Conservation (phyloP, 306 rosid genomes). For the Glycyrrhiza uralensis region DNA sequence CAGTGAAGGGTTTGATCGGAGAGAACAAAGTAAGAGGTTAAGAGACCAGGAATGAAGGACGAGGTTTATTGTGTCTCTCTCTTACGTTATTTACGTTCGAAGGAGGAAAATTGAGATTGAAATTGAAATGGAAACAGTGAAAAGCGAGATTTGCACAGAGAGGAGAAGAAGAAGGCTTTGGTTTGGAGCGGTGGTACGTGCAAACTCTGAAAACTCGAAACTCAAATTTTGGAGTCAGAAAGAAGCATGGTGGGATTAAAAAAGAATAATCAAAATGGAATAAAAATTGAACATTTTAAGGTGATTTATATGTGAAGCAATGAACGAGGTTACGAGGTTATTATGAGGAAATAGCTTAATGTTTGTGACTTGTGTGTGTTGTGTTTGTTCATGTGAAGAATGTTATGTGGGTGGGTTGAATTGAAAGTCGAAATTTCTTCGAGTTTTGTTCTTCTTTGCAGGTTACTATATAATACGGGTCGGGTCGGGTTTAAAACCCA, state of each 20-base stretch:
- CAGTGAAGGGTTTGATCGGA: slow-evolving; percentile 36
- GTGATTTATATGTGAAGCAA: neutral
- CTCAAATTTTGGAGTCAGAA: slow-evolving; percentile 6
- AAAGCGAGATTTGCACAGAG: slow-evolving; percentile 6
- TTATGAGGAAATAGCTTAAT: neutral
- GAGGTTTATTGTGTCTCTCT: slow-evolving; percentile 19
- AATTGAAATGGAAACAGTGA: neutral
- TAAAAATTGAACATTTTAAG: neutral
- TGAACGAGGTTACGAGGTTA: neutral
- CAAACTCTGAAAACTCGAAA: slow-evolving; percentile 18
- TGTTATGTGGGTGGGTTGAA: neutral
- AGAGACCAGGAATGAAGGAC: neutral
- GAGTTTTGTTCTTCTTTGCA: neutral
- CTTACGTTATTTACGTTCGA: slow-evolving; percentile 18
- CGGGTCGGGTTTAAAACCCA: too few relatives aligned
- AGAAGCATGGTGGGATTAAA: neutral
- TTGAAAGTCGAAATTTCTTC: too few relatives aligned
- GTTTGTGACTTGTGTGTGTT: neutral
- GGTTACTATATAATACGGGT: neutral
- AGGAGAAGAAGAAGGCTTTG: neutral
- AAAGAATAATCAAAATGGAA: too few relatives aligned
- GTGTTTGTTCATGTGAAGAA: neutral
- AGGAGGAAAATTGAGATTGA: slow-evolving; percentile 25
- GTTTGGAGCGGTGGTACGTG: slow-evolving; percentile 20
- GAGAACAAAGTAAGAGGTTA: neutral